Base-by-base conservation (phyloP, 805 yeast species). In the Starmerella potacharoeniae region DNA sequence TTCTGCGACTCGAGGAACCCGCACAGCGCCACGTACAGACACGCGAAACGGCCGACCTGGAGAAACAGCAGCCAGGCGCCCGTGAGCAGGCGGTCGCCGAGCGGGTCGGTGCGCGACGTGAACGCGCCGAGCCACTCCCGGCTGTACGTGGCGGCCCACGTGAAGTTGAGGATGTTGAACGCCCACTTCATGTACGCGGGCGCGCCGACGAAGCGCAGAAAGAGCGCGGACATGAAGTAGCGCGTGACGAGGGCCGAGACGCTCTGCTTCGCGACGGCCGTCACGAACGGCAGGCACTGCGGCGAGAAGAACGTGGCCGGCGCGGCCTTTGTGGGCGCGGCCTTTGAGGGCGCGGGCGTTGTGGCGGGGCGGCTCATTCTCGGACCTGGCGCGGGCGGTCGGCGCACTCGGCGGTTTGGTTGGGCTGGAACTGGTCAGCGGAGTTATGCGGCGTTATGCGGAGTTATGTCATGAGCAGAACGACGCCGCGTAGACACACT, bases 41-140 rank as follows among this genome's bases (percentile, higher is more conserved):
- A 39, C 11, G 16, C n/a, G 16, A 52, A 35, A 30, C 51, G 50
- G 33, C 40, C 40, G 6, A 17, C n/a, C 30, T 46, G 55, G 28
- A 52, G 39, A 8, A 16, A 6, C 42, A 17, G n/a, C 22, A 46
- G 29, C 33, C 37, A 52, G 11, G 44, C 35, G 7, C 35, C 31
- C 52, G 51, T 50, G 33, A 47, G 52, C 5, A 55, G 3, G 3
- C 13, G 11, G 48, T 55, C 57, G 13, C 42, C 49, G 11, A 11
- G 14, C 22, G 17, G 48, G 42, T 55, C 57, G 30, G 39, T 41
- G 6, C 52, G 49, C 14, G 29, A 44, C 8, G 46, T 13, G 33
- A 47, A 55, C 11, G 35, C 42, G 36, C 16, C 36, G 31, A 47
- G 34, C 57, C 57, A 55, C 36, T 46, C 52, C 11, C 10, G 13